phyloP scores from a whole-genome alignment of 345 rosid genomes.

The Lepidium didymum region DNA sequence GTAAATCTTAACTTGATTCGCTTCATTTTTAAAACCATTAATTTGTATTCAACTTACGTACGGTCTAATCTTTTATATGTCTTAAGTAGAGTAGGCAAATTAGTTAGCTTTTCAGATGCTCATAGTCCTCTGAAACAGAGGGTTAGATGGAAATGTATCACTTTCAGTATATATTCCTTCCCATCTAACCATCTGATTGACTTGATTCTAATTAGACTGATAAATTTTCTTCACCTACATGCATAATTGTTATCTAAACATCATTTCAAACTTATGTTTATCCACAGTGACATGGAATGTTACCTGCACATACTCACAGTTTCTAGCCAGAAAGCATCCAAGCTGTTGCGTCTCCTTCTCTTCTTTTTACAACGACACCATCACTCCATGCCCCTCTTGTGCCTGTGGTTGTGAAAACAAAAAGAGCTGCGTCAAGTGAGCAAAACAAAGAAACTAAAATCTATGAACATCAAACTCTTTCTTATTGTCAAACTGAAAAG shows the following conservation, averaged over 20 bases:
- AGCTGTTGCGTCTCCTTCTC: slow-evolving; percentile 84
- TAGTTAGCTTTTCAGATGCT: background rate
- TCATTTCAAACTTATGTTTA: background rate
- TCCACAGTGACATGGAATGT: slow-evolving; percentile 96
- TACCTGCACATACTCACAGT: slow-evolving; percentile 86
- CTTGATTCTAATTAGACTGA: background rate
- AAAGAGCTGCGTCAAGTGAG: slow-evolving; percentile 66
- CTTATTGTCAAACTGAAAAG: background rate
- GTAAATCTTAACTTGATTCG: background rate
- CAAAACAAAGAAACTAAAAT: background rate
- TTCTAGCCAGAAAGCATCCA: slow-evolving; percentile 69
- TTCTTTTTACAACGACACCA: slow-evolving; percentile 77
- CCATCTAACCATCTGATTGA: background rate
- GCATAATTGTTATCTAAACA: background rate
- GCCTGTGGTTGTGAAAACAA: slow-evolving; percentile 82
- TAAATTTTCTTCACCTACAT: background rate
- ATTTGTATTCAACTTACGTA: background rate
- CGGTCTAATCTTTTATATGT: background rate
- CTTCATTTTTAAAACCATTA: background rate
- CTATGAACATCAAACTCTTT: background rate
- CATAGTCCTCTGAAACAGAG: background rate
- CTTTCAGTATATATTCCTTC: too few relatives aligned
- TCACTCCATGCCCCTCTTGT: slow-evolving; percentile 78
- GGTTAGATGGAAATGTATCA: background rate
- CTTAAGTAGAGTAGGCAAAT: background rate